Evolutionary conservation across 2,329 filamentous ascomycete species (phyloP).

Genomic region (Penicillium sp.): DNA sequence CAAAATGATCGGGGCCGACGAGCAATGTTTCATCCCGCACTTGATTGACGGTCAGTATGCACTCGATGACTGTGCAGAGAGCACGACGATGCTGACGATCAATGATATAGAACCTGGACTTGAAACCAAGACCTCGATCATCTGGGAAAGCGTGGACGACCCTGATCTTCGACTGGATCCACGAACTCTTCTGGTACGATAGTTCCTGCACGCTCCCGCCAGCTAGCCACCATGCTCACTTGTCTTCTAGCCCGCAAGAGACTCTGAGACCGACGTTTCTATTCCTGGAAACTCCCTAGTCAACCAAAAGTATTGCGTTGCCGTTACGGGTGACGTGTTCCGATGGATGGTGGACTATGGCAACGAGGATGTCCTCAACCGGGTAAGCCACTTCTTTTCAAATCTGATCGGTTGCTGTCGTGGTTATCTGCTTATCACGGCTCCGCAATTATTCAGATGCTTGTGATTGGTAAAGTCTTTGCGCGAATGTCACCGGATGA

Average conservation of each 20-base stretch:
- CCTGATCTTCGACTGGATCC: slow-evolving; percentile 69
- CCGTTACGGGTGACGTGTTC: slow-evolving; percentile 89
- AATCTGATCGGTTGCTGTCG: neutral
- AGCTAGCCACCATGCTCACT: slow-evolving; percentile 8
- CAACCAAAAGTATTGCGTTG: slow-evolving; percentile 77
- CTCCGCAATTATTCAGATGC: slow-evolving; percentile 54
- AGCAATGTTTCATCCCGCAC: slow-evolving; percentile 88
- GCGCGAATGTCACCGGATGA: slow-evolving; percentile 98
- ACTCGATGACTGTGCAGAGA: neutral
- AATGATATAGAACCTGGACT: slow-evolving; percentile 55
- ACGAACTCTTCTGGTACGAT: slow-evolving; percentile 61
- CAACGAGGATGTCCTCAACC: slow-evolving; percentile 67
- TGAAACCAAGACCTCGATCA: slow-evolving; percentile 65
- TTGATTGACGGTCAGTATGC: slow-evolving; percentile 62
- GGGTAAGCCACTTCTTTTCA: slow-evolving; percentile 42
- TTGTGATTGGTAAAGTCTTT: slow-evolving; percentile 86
- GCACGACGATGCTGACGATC: slow-evolving; percentile 6
- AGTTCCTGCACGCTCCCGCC: no score
- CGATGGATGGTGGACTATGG: slow-evolving; percentile 94
- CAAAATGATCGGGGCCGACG: slow-evolving; percentile 68
- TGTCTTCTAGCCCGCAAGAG: slow-evolving; percentile 46
- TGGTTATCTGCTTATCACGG: neutral
- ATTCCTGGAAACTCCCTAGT: slow-evolving; percentile 79
- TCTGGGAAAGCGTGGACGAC: slow-evolving; percentile 96
- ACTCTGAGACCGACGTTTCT: slow-evolving; percentile 69